Conservation (phyloP, 768 basidiomycete species). For the Serendipita sp. region DNA sequence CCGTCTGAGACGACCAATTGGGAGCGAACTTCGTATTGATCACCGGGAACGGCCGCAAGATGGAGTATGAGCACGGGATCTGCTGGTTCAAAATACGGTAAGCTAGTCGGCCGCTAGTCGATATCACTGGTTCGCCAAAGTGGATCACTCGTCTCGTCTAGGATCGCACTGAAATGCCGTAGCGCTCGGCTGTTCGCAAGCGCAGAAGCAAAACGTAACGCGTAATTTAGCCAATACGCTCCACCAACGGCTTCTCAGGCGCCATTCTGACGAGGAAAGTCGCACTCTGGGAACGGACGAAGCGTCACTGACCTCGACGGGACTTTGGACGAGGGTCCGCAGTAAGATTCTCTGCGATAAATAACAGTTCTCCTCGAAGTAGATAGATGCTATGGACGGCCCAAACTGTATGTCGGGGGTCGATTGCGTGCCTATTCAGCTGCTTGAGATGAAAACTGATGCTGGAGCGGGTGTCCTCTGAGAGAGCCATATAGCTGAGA, state of each 20-base stretch:
- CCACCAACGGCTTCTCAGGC: too few relatives aligned
- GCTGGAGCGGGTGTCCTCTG: not conserved
- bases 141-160: too few relatives aligned
- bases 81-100: not conserved
- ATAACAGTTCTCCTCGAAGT: not conserved
- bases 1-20: constrained; percentile 6
- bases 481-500: not conserved
- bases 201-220: not conserved
- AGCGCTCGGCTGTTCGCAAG: not conserved
- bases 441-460: not conserved
- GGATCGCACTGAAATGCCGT: not conserved
- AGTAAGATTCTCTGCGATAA: constrained; percentile 1
- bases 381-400: not conserved
- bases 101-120: not conserved
- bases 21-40: not conserved
- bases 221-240: not conserved
- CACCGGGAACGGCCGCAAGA: not conserved
- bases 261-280: not conserved
- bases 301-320: constrained; percentile 1
- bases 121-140: not conserved
- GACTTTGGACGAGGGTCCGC: not conserved
- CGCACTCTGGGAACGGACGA: not conserved
- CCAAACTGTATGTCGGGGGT: not conserved
- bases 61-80: constrained; percentile 5
- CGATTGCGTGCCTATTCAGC: not conserved